Percentiles rank a stretch among this genome's conserved stretches.
phyloP scores from a whole-genome alignment of 208 protist genomes.

The Naegleria lovaniensis region DNA sequence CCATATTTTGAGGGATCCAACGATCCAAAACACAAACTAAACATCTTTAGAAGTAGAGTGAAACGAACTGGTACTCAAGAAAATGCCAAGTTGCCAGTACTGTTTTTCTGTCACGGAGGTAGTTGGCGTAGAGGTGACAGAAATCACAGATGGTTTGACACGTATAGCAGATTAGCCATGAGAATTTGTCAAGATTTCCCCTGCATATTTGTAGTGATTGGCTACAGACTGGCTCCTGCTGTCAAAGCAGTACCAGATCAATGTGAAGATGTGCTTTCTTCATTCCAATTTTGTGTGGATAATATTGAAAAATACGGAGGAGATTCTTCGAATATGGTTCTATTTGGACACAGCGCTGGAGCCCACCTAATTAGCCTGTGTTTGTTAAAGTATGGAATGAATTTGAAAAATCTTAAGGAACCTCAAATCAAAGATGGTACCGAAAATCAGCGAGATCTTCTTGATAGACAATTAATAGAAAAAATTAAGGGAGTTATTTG shows the following conservation, averaged over 20 bases:
- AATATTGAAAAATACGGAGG: not conserved
- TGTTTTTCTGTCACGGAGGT: conserved; percentile 13
- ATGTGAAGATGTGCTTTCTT: not conserved
- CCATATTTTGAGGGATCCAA: not conserved
- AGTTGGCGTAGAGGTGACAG: conserved; percentile 18
- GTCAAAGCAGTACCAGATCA: not conserved
- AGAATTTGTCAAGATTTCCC: not conserved
- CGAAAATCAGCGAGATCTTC: not conserved
- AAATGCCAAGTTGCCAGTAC: not conserved
- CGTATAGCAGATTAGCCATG: not conserved
- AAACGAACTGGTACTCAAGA: not conserved
- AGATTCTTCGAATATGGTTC: not conserved
- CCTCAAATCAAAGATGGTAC: not conserved
- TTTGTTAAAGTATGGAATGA: not conserved
- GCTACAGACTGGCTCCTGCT: not conserved
- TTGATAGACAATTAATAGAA: not conserved
- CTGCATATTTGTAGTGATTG: not conserved
- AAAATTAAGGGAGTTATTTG: not conserved
- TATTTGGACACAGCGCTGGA: conserved; percentile 12
- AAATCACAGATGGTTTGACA: conserved; percentile 17
- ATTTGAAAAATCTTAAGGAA: not conserved
- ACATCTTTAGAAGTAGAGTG: conserved; percentile 2
- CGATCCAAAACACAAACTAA: not conserved
- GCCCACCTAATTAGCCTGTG: not conserved
- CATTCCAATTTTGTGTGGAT: not conserved